Evolutionary conservation across 2,329 filamentous ascomycete genomes (phyloP).

Genomic region (Penicillium sp.): DNA sequence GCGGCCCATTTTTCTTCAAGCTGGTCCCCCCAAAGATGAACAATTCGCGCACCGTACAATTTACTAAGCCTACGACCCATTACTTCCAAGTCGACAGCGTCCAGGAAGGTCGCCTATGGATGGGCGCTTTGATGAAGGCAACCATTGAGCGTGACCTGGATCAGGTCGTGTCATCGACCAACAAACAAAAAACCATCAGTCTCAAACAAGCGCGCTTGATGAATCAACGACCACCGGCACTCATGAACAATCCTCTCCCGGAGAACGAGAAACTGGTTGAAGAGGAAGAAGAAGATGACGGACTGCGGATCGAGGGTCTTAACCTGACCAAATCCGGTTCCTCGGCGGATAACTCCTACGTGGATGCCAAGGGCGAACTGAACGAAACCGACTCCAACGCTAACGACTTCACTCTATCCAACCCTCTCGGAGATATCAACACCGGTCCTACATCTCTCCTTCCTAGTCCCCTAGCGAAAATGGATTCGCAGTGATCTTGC

Average conservation of each 20-base stretch:
- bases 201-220: slow-evolving; percentile 83
- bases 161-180: slow-evolving; percentile 80
- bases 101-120: slow-evolving; percentile 88
- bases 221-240: slow-evolving; percentile 83
- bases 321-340: slow-evolving; percentile 30
- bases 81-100: slow-evolving; percentile 96
- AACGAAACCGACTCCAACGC: neutral
- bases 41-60: slow-evolving; percentile 87
- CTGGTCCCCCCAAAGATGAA: slow-evolving; percentile 87
- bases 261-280: slow-evolving; percentile 17
- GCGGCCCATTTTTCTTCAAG: slow-evolving; percentile 95
- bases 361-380: slow-evolving; percentile 15
- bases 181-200: slow-evolving; percentile 95
- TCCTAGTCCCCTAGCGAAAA: slow-evolving; percentile 26
- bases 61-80: slow-evolving; percentile 95
- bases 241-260: slow-evolving; percentile 63
- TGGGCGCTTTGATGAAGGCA: slow-evolving; percentile 98
- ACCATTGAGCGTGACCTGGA: slow-evolving; percentile 89
- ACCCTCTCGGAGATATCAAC: slow-evolving; percentile 29
- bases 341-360: slow-evolving; percentile 12
- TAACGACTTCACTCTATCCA: slow-evolving; percentile 10
- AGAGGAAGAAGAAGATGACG: slow-evolving; percentile 29
- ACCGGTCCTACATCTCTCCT: slow-evolving; percentile 27
- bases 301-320: slow-evolving; percentile 29
- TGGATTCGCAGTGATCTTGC: slow-evolving; percentile 21